phyloP scores from a whole-genome alignment of 495 filamentous ascomycete genomes.

The Annulohypoxylon stygium region DNA sequence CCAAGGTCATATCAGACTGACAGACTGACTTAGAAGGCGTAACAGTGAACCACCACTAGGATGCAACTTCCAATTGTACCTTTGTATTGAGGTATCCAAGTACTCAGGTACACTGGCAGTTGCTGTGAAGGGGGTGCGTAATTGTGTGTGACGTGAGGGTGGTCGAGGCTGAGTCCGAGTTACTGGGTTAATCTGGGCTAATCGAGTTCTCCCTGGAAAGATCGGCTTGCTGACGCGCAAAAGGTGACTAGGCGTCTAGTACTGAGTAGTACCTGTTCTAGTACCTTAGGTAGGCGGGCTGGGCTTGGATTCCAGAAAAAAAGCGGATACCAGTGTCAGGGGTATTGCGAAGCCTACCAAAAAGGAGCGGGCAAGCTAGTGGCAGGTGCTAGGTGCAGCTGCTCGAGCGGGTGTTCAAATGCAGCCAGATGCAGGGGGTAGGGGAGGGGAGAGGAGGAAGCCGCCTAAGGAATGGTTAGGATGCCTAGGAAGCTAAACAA shows the following conservation, averaged over 20 bases:
- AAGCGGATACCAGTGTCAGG: constrained; percentile 27
- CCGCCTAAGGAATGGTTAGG: not conserved
- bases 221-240: constrained; percentile 51
- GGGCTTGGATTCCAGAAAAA: constrained; percentile 26
- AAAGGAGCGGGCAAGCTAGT: constrained; percentile 38
- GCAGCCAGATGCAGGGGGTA: constrained; percentile 47
- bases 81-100: not conserved
- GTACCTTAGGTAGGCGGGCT: constrained; percentile 16
- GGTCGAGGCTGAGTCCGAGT: constrained; percentile 51
- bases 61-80: not conserved
- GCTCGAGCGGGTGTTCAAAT: constrained; percentile 39
- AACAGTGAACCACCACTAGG: constrained; percentile 37
- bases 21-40: constrained; percentile 44
- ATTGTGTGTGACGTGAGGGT: constrained; percentile 50
- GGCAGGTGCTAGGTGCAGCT: constrained; percentile 40
- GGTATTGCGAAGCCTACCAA: constrained; percentile 23
- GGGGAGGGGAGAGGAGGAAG: constrained; percentile 14
- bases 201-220: constrained; percentile 30
- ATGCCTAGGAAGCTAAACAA: constrained; percentile 4
- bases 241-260: constrained; percentile 36
- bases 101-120: constrained; percentile 31
- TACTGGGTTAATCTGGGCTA: constrained; percentile 36
- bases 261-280: no score
- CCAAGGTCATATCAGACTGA: constrained; percentile 48
- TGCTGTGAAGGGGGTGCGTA: constrained; percentile 42